Evolutionary conservation across 345 rosid species (phyloP).

Genomic region (Dovyalis caffra): DNA sequence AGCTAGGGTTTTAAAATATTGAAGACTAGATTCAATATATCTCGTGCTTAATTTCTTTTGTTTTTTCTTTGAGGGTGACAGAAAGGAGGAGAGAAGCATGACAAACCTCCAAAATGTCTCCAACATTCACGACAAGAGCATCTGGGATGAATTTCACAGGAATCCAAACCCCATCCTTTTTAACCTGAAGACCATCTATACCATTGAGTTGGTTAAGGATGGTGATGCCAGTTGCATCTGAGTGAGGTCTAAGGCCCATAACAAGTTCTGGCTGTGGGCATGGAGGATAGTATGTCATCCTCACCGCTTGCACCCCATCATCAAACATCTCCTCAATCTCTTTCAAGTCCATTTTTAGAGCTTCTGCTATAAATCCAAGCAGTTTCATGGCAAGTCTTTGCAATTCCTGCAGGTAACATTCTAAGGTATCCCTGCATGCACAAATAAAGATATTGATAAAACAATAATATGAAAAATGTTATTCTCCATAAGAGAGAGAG

Average conservation of each 20-base stretch:
- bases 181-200: slow-evolving; percentile 21
- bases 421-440: slow-evolving; percentile 26
- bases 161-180: slow-evolving; percentile 23
- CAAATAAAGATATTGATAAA: too few species aligned
- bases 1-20: background rate
- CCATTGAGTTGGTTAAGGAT: slow-evolving; percentile 27
- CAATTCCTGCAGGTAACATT: slow-evolving; percentile 25
- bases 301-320: slow-evolving; percentile 34
- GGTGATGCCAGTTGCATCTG: slow-evolving; percentile 22
- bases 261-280: slow-evolving; percentile 24
- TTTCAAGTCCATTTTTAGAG: slow-evolving; percentile 18
- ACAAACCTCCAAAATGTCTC: slow-evolving; percentile 29
- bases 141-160: slow-evolving; percentile 16
- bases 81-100: background rate
- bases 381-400: slow-evolving; percentile 33
- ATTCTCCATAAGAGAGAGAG: too few species aligned
- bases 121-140: slow-evolving; percentile 25
- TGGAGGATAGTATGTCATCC: slow-evolving; percentile 34
- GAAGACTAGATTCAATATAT: background rate
- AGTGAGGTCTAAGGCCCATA: slow-evolving; percentile 16
- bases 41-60: background rate
- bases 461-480: too few species aligned
- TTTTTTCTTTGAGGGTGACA: background rate
- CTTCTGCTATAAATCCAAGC: slow-evolving; percentile 17
- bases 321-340: slow-evolving; percentile 36